Base-by-base conservation (phyloP, 768 basidiomycete species). In the Podaxis pistillaris region DNA sequence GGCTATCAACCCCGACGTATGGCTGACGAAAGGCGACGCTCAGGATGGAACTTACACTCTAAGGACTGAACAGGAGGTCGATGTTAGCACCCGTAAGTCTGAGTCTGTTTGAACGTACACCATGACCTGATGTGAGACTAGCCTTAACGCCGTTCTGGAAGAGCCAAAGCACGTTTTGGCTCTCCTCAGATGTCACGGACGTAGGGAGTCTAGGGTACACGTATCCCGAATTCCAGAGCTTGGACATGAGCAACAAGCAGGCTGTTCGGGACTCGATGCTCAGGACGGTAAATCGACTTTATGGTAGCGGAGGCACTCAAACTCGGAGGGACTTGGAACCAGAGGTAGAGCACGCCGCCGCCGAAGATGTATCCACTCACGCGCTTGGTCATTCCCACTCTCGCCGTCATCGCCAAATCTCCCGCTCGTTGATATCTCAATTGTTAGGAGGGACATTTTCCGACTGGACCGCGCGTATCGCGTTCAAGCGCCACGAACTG, bases 81-180 rank as follows among this genome's bases (percentile, higher is more conserved):
- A 74, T 41, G 60, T 52, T 28, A 70, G 63, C 11, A 73, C 74
- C 17, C 64, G 77, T 75, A 57, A 51, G 74, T 62, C 26, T 41
- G 19, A 6, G n/a, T 46, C 19, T 17, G n/a, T 22, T 46, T n/a
- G 15, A 15, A 44, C 12, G n/a, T 46, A 6, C 17, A 22, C 19
- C 7, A 3, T 6, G 40, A 41, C 17, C 44, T 46, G 19, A 46
- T 46, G 12, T 37, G 40, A 19, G 40, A 58, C 3, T 47, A 80
- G 80, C 68, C 28, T 69, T 83, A 7, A 76, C 79, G 4, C 80
- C 83, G 15, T 83, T 82, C 72, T 77, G 77, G 76, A 72, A 72
- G 50, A 67, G 67, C 4, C 70, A 73, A 49, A 64, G 37, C 4
- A 69, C 65, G 1, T 81, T 72, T 69, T 81, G 79, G 80, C 66